These are phyloP conservation scores for Trametes pubescens DNA, from an alignment of 1,284 basidiomycete genomes.

Conservation along the genomic window DNA sequence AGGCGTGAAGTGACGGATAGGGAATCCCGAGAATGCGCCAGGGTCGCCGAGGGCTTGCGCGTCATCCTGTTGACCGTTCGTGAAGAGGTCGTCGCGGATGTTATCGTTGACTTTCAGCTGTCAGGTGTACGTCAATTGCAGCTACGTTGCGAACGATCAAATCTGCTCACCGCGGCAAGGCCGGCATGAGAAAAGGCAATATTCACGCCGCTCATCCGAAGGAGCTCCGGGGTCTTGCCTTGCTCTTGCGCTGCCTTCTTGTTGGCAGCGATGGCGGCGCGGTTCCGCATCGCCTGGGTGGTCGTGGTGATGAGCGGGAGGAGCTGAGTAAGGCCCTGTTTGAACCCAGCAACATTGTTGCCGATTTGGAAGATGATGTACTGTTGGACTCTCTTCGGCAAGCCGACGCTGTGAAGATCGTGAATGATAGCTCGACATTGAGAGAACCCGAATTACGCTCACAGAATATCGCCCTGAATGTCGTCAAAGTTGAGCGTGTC, in stretches of 20 bases:
- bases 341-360: constrained; percentile 16
- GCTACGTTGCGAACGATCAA: not conserved
- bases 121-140: not conserved
- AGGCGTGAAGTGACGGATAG: constrained; percentile 37
- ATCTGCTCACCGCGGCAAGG: constrained; percentile 33
- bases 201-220: constrained; percentile 39
- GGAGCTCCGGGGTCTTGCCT: constrained; percentile 21
- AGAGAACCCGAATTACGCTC: not conserved
- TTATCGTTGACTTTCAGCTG: constrained; percentile 46
- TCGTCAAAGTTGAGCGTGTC: not conserved
- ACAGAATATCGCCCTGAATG: constrained; percentile 2
- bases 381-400: not conserved
- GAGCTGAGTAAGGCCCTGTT: constrained; percentile 38
- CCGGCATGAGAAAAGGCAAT: constrained; percentile 45
- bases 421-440: not conserved
- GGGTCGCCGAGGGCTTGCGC: constrained; percentile 37
- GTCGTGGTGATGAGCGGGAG: constrained; percentile 45
- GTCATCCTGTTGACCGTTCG: constrained; percentile 42
- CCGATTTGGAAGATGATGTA: not conserved
- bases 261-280: constrained; percentile 23
- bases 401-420: not conserved
- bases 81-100: constrained; percentile 44
- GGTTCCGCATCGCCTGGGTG: constrained; percentile 29
- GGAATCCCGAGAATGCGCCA: not conserved
- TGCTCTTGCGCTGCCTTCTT: constrained; percentile 28